Percentiles rank a stretch among this genome's conserved stretches.
Evolutionary conservation across 2,329 filamentous ascomycete species (phyloP).

Genomic region (Hawksworthiomyces lignivorus): DNA sequence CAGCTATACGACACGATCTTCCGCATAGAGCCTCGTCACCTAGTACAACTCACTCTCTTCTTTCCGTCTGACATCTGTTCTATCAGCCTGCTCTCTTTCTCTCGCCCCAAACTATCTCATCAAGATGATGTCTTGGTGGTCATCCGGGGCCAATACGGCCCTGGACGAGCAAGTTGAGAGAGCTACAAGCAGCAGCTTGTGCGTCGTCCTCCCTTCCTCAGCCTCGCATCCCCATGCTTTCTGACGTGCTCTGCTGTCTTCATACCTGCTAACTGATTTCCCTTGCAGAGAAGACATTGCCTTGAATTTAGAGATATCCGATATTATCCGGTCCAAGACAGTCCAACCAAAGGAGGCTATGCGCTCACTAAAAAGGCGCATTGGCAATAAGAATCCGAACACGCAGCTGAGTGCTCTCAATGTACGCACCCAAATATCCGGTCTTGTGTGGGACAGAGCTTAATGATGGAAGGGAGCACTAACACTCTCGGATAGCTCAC

Average conservation of each 20-base stretch:
- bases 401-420: constrained; percentile 91
- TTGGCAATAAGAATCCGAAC: constrained; percentile 97
- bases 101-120: neutral
- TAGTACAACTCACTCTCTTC: no score
- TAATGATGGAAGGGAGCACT: no score
- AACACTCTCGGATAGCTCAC: constrained; percentile 58
- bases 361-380: constrained; percentile 86
- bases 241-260: neutral
- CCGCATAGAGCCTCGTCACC: no score
- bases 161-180: constrained; percentile 96
- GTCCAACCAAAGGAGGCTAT: constrained; percentile 97
- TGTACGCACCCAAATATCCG: constrained; percentile 38
- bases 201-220: constrained; percentile 31
- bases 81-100: no score
- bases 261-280: neutral
- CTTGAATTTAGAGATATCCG: constrained; percentile 95
- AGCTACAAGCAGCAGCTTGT: constrained; percentile 91
- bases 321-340: constrained; percentile 93
- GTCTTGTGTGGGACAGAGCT: no score
- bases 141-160: constrained; percentile 79
- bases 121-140: constrained; percentile 90
- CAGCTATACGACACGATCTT: no score
- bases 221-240: no score
- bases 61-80: no score
- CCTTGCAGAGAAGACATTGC: constrained; percentile 79